A percentile compares a stretch with the other conserved stretches of the same genome.
Evolutionary conservation across 495 filamentous ascomycete species (phyloP).

Genomic region (Podospora comata): DNA sequence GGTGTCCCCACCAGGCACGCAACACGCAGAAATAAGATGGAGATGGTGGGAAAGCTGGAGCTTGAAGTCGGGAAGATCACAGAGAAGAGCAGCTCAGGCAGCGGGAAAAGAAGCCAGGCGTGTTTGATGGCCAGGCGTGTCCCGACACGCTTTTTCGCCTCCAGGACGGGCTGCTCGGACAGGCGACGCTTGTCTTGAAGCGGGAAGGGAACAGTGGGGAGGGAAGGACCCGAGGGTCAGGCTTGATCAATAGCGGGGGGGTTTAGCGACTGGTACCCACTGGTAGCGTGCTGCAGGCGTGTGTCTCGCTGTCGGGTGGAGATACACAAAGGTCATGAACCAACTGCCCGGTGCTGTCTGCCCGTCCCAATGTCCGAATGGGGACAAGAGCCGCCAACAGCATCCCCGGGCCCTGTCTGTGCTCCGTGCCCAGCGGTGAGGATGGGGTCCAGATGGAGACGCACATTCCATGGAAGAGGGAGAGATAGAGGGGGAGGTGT

Average conservation of each 20-base stretch:
- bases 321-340: neutral
- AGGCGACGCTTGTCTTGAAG: neutral
- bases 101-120: neutral
- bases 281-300: too few relatives aligned
- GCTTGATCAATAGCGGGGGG: neutral
- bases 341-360: slow-evolving; percentile 1
- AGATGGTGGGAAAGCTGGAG: neutral
- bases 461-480: too few relatives aligned
- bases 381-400: neutral
- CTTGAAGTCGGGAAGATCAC: neutral
- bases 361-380: too few relatives aligned
- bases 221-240: neutral
- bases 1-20: neutral
- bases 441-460: too few relatives aligned
- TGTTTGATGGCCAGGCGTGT: neutral
- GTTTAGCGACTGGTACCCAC: too few relatives aligned
- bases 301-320: too few relatives aligned
- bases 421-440: neutral
- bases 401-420: neutral
- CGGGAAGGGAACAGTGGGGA: neutral
- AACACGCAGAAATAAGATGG: neutral
- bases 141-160: neutral
- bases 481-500: neutral
- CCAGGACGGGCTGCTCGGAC: neutral
- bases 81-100: neutral